A percentile compares a stretch with the other conserved stretches of the same genome.
Evolutionary conservation across 106 monocot species (phyloP).

Genomic region (Dendrobium huoshanense): DNA sequence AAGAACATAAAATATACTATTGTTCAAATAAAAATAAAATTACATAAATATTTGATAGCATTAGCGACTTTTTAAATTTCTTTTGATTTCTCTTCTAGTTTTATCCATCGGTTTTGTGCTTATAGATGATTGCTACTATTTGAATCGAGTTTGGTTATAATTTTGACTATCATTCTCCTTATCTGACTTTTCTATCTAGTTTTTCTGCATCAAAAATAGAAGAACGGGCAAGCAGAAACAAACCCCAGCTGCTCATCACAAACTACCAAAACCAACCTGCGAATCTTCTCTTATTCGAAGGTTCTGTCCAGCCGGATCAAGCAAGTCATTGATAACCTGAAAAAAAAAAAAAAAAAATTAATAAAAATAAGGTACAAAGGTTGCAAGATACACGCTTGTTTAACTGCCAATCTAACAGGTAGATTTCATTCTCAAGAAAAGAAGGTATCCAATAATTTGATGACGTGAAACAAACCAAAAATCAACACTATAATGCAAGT

Average conservation of each 20-base stretch:
- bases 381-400: neutral
- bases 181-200: too few species aligned
- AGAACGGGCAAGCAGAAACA: neutral
- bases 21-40: too few species aligned
- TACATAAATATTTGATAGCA: too few species aligned
- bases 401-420: neutral
- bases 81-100: too few species aligned
- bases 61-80: too few species aligned
- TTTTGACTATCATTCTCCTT: too few species aligned
- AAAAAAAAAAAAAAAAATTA: slow-evolving; percentile 12
- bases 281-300: slow-evolving; percentile 94
- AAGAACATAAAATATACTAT: too few species aligned
- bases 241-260: neutral
- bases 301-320: slow-evolving; percentile 92
- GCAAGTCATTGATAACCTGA: slow-evolving; percentile 96
- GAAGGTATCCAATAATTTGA: neutral
- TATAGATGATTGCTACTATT: too few species aligned
- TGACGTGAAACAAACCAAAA: neutral
- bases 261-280: slow-evolving; percentile 41
- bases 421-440: neutral
- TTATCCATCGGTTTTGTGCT: too few species aligned
- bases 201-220: too few species aligned
- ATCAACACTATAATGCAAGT: neutral
- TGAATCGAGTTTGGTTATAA: too few species aligned
- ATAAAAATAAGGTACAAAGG: neutral